Base-by-base conservation (phyloP, 2,329 filamentous ascomycete species). In the Trichoderma cornu-damae region DNA sequence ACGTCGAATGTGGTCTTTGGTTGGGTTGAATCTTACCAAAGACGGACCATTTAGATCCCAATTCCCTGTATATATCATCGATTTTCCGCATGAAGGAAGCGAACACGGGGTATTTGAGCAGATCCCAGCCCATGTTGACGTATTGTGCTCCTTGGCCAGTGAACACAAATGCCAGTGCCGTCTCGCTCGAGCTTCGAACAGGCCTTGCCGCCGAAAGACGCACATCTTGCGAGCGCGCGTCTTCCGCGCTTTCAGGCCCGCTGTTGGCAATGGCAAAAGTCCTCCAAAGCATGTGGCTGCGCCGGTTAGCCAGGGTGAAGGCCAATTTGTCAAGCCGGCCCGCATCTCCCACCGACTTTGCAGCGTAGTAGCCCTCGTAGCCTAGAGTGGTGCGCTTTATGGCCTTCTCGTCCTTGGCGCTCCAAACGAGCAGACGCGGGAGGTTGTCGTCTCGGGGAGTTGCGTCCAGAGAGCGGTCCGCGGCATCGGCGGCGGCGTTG, bases 141-240 rank as follows among this genome's bases (percentile, higher is more conserved):
- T 64, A 69, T 47, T 69, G 66, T 1, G 67, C 69, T 26, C 69
- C 69, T 52, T 70, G 69, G 8, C 69, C 69, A 3, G 69, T 71
- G 58, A 71, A 66, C 12, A 66, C 63, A 48, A 70, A 68, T 0
- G 52, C 52, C 22, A 55, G 30, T 5, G 40, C 34, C 1, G 52
- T 24, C 12, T 55, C 52, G 4, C 20, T 2, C 0, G 52, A 55
- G 6, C 52, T 55, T 0, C 52, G 32, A 20, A 55, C 3, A n/a
- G 11, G 52, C 40, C 42, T 55, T 55, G 12, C 14, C 52, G 1
- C n/a, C n/a, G n/a, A n/a, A n/a, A n/a, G n/a, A n/a, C n/a, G n/a
- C n/a, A n/a, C n/a, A n/a, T n/a, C n/a, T n/a, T n/a, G n/a, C n/a
- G n/a, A n/a, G n/a, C n/a, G n/a, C n/a, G n/a, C n/a, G n/a, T n/a